Evolutionary conservation across 805 yeast genomes (phyloP).

Genomic region (Saccharomyces mikatae): DNA sequence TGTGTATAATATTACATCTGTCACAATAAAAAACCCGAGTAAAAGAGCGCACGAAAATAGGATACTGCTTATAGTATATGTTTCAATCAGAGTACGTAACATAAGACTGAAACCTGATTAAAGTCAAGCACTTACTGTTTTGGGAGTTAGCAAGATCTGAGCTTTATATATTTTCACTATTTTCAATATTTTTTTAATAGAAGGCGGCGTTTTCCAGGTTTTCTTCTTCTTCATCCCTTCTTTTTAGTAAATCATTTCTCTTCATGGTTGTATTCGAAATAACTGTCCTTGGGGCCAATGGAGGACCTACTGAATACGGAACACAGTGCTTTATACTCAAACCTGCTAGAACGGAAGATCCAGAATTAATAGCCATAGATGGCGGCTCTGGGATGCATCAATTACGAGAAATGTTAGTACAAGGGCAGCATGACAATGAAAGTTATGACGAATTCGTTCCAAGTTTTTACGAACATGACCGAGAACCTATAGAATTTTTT

Average conservation of each 20-base stretch:
- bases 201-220: neutral
- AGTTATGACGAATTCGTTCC: conserved; percentile 6
- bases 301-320: conserved; percentile 72
- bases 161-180: neutral
- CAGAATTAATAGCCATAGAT: conserved; percentile 53
- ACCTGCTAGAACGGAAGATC: conserved; percentile 32
- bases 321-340: conserved; percentile 66
- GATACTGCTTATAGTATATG: neutral
- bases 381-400: conserved; percentile 69
- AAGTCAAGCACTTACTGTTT: neutral
- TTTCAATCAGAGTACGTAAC: neutral
- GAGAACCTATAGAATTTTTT: conserved; percentile 17
- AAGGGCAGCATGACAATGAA: conserved; percentile 3
- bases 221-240: neutral
- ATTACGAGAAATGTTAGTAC: conserved; percentile 36
- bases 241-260: neutral
- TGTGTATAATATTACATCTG: neutral
- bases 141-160: neutral
- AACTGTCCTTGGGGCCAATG: conserved; percentile 68
- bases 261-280: conserved; percentile 39
- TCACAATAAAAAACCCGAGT: neutral
- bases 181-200: neutral
- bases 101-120: neutral
- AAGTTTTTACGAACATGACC: conserved; percentile 17
- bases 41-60: neutral